A percentile compares a stretch with the other conserved stretches of the same genome.
These are phyloP conservation scores for Phytophthora pistaciae DNA, from an alignment of 352 stramenopile genomes.

Conservation along the genomic window DNA sequence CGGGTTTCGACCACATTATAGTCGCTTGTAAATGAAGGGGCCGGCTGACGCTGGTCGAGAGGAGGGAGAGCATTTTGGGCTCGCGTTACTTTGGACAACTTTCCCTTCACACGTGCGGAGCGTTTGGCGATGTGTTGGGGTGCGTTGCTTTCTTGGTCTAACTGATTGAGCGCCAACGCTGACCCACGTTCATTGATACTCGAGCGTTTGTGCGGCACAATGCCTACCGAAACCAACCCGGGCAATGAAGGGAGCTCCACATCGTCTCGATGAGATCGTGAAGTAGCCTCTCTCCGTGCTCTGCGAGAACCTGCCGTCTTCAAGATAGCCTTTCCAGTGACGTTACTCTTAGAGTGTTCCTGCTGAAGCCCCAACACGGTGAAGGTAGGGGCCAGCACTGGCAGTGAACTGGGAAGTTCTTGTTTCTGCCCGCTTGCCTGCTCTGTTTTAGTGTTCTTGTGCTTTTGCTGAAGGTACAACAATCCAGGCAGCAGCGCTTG, in stretches of 20 bases:
- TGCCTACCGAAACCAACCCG: slow-evolving; percentile 12
- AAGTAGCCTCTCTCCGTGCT: neutral
- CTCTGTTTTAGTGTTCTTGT: slow-evolving; percentile 16
- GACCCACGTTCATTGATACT: neutral
- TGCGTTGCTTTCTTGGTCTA: slow-evolving; percentile 18
- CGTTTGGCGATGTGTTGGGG: neutral
- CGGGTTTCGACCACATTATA: slow-evolving; percentile 30
- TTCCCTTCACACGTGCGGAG: slow-evolving; percentile 5
- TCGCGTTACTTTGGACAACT: slow-evolving; percentile 2
- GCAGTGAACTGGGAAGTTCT: neutral
- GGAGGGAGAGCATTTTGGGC: slow-evolving; percentile 4
- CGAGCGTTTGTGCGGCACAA: slow-evolving; percentile 2
- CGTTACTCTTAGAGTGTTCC: slow-evolving; percentile 3
- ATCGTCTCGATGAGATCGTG: slow-evolving; percentile 2
- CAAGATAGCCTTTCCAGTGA: neutral
- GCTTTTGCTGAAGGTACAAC: slow-evolving; percentile 38
- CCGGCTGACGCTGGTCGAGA: slow-evolving; percentile 15
- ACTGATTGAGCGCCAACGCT: slow-evolving; percentile 13
- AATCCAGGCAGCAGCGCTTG: slow-evolving; percentile 74
- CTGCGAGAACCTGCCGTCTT: neutral
- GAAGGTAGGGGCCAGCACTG: slow-evolving; percentile 19
- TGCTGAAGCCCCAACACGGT: slow-evolving; percentile 32
- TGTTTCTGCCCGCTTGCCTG: neutral
- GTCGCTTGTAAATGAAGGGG: slow-evolving; percentile 7
- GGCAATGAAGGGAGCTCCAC: slow-evolving; percentile 10